Evolutionary conservation across 345 rosid species (phyloP).

Genomic region (Aegle marmelos): DNA sequence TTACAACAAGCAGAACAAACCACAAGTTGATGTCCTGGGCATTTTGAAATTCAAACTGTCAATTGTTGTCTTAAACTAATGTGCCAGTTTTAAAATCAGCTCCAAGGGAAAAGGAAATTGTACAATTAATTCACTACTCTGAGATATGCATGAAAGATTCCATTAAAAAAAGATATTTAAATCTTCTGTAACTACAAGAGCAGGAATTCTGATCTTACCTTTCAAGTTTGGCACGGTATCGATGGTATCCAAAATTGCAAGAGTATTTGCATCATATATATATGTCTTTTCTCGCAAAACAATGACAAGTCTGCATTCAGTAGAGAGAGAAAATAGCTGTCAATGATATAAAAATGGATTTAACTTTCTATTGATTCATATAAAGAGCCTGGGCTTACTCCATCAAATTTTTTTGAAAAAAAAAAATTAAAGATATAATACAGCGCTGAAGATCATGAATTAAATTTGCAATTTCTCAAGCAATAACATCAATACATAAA

Average conservation of each 20-base stretch:
- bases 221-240: conserved; percentile 78
- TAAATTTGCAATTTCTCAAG: not conserved
- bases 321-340: not conserved
- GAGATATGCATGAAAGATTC: not conserved
- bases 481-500: not conserved
- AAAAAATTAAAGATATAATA: no score
- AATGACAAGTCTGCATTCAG: conserved; percentile 65
- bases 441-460: not conserved
- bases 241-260: conserved; percentile 66
- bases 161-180: not conserved
- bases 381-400: not conserved
- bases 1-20: not conserved
- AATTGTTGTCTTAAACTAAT: not conserved
- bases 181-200: not conserved
- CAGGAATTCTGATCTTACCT: conserved; percentile 39
- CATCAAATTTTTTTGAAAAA: not conserved
- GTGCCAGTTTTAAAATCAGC: not conserved
- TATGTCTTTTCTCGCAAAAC: conserved; percentile 80
- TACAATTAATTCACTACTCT: not conserved
- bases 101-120: not conserved
- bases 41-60: not conserved
- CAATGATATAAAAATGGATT: not conserved
- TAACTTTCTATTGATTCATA: not conserved
- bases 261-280: conserved; percentile 68
- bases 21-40: not conserved